Evolutionary conservation across 495 filamentous ascomycete genomes (phyloP).

Genomic region (Pseudotulostoma volvatum): DNA sequence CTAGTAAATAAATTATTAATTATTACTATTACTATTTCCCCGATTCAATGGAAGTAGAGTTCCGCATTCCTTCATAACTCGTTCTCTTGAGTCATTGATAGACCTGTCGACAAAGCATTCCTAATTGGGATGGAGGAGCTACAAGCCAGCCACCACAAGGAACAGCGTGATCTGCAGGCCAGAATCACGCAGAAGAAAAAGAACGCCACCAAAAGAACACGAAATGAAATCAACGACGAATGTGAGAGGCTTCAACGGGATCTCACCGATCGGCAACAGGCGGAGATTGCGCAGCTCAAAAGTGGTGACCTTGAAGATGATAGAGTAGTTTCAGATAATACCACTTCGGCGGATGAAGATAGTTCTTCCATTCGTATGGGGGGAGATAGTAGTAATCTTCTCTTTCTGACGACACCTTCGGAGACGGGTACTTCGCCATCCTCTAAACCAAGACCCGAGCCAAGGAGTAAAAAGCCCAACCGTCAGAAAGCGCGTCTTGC

Average conservation of each 20-base stretch:
- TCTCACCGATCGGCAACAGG: slow-evolving; percentile 47
- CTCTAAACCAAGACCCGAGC: not conserved
- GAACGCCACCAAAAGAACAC: slow-evolving; percentile 85
- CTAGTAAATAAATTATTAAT: no score
- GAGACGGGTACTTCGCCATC: slow-evolving; percentile 14
- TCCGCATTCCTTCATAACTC: no score
- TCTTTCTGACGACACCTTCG: slow-evolving; percentile 13
- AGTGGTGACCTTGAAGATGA: slow-evolving; percentile 16
- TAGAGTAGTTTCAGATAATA: slow-evolving; percentile 1
- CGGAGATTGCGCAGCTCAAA: slow-evolving; percentile 45
- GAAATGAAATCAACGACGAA: slow-evolving; percentile 74
- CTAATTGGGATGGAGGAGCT: slow-evolving; percentile 76
- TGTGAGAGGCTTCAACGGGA: slow-evolving; percentile 57
- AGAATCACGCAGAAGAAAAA: slow-evolving; percentile 91
- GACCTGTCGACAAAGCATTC: no score
- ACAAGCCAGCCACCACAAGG: slow-evolving; percentile 67
- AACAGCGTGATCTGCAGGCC: slow-evolving; percentile 68
- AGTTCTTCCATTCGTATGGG: not conserved
- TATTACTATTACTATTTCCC: no score
- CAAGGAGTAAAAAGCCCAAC: slow-evolving; percentile 55
- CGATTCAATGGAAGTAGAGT: no score
- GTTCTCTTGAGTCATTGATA: no score
- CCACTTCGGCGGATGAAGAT: slow-evolving; percentile 7
- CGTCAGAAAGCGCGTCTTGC: slow-evolving; percentile 83
- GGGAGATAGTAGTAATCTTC: not conserved